phyloP scores from a whole-genome alignment of 2,329 filamentous ascomycete species.

The Talaromyces sp. region DNA sequence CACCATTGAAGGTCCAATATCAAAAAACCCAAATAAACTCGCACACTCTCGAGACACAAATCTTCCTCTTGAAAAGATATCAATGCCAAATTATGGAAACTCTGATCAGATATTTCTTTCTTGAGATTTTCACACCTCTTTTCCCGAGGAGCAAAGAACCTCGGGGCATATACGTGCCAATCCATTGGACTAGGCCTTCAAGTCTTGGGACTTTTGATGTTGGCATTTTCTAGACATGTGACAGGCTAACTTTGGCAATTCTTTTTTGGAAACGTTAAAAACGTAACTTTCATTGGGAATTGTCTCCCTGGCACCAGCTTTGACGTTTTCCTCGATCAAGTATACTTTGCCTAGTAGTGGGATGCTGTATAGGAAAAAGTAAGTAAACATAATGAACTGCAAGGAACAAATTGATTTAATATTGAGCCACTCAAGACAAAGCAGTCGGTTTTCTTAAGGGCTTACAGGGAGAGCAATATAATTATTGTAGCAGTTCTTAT shows the following conservation, averaged over 20 bases:
- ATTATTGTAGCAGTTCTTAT: neutral
- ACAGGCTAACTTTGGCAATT: neutral
- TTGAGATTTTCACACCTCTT: neutral
- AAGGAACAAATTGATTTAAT: neutral
- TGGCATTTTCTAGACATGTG: neutral
- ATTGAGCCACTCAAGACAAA: neutral
- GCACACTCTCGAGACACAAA: neutral
- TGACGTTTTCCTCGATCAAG: neutral
- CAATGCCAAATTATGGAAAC: neutral
- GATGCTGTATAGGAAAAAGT: neutral
- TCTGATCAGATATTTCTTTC: neutral
- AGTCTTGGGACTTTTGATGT: neutral
- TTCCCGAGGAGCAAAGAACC: neutral
- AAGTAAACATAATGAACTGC: neutral
- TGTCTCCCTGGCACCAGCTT: neutral
- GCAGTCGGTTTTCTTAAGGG: neutral
- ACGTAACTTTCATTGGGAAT: neutral
- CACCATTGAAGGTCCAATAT: too few species aligned
- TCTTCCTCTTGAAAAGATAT: neutral
- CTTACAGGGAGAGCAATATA: neutral
- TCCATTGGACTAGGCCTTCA: neutral
- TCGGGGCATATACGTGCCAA: neutral
- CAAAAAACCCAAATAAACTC: too few species aligned
- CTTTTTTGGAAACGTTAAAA: too few species aligned
- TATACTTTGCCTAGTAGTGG: neutral